Conservation (phyloP, 2,329 filamentous ascomycete species). For the Trichoderma lentiforme region DNA sequence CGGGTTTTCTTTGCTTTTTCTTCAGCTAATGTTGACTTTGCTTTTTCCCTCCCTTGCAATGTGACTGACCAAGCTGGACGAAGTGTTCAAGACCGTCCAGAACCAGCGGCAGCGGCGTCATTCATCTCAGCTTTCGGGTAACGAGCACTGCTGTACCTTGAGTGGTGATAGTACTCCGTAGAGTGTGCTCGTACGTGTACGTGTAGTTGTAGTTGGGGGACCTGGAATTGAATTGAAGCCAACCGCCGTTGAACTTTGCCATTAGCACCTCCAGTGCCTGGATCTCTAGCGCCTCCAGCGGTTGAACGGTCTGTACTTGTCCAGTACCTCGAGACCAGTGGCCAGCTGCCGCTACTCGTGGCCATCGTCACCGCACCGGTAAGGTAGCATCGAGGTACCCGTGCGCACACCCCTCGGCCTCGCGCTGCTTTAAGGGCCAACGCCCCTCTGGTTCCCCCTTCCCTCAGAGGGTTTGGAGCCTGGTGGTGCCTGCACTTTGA, state of each 20-base stretch:
- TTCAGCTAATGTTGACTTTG: neutral
- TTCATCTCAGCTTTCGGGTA: neutral
- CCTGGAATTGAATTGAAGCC: neutral
- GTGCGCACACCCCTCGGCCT: conserved; percentile 6
- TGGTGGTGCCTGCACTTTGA: conserved; percentile 16
- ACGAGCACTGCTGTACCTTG: neutral
- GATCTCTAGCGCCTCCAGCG: neutral
- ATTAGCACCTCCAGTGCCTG: neutral
- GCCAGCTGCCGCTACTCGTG: neutral
- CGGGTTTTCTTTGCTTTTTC: neutral
- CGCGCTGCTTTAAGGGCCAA: conserved; percentile 12
- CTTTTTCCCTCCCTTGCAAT: neutral
- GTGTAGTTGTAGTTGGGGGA: neutral
- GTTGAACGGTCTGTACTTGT: neutral
- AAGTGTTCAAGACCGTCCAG: neutral
- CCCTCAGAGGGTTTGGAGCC: neutral
- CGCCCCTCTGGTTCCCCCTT: conserved; percentile 14
- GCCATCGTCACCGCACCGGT: neutral
- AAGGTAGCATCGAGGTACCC: conserved; percentile 11
- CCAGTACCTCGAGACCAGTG: neutral
- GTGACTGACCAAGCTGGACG: neutral
- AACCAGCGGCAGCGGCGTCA: neutral
- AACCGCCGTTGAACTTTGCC: neutral
- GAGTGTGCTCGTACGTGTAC: neutral
- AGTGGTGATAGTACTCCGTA: neutral